Conservation (phyloP, 1,139 yeast species). For the Saccharomyces hybrid region DNA sequence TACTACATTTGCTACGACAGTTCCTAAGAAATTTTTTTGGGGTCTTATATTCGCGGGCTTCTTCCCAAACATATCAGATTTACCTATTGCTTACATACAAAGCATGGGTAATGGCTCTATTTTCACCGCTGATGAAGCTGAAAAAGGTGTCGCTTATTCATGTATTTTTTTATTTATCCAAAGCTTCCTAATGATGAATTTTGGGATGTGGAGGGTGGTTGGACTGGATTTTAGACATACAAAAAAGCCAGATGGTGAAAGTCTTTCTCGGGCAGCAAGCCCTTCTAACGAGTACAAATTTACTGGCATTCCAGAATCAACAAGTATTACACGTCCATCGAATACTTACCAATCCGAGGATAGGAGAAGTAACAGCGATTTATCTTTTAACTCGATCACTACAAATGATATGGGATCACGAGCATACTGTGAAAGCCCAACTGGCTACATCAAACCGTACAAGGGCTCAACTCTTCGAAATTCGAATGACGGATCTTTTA, state of each 20-base stretch:
- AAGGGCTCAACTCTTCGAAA: background rate
- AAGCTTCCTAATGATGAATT: slow-evolving; percentile 58
- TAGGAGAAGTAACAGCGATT: background rate
- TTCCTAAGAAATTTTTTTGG: slow-evolving; percentile 72
- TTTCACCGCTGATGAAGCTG: slow-evolving; percentile 50
- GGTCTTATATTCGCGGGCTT: slow-evolving; percentile 66
- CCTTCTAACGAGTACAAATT: background rate
- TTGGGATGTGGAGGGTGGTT: slow-evolving; percentile 67
- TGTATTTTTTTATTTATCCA: slow-evolving; percentile 69
- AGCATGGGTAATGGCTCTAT: slow-evolving; percentile 60
- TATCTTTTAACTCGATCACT: background rate
- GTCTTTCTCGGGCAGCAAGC: background rate
- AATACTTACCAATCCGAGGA: background rate
- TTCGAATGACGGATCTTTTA: background rate
- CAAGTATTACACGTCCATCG: background rate
- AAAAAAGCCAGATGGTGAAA: slow-evolving; percentile 10
- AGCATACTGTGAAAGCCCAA: background rate
- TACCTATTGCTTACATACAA: slow-evolving; percentile 85
- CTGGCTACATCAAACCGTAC: background rate
- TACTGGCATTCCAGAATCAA: background rate
- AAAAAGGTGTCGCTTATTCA: slow-evolving; percentile 75
- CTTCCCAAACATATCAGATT: slow-evolving; percentile 74
- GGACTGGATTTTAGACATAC: slow-evolving; percentile 54
- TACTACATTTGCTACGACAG: slow-evolving; percentile 36
- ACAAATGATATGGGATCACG: background rate